Conservation (phyloP, 2,329 filamentous ascomycete genomes). For the Penicillium sp. region DNA sequence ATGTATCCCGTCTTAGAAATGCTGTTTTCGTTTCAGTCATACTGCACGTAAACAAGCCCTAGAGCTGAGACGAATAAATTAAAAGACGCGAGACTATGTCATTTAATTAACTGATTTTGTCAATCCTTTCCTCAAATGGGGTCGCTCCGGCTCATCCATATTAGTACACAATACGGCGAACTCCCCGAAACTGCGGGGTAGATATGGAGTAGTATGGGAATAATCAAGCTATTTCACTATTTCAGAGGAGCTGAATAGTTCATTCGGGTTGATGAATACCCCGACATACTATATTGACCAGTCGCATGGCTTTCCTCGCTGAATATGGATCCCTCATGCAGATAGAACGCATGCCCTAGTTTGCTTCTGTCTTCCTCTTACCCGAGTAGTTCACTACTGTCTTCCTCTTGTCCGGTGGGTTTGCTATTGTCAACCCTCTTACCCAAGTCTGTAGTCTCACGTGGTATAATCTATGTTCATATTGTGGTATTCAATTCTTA, state of each 20-base stretch:
- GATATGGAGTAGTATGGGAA: not conserved
- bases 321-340: not conserved
- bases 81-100: not conserved
- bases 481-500: constrained; percentile 2
- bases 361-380: not conserved
- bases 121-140: constrained; percentile 1
- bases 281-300: not conserved
- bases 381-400: not conserved
- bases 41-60: not conserved
- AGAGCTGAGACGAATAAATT: not conserved
- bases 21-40: not conserved
- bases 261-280: not conserved
- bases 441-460: not conserved
- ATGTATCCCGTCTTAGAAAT: not conserved
- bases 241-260: not conserved
- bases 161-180: not conserved
- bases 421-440: not conserved
- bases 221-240: not conserved
- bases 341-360: not conserved
- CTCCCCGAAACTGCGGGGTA: not conserved
- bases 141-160: not conserved
- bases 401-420: not conserved
- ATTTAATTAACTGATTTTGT: not conserved
- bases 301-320: not conserved
- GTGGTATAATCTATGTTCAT: constrained; percentile 1